Conservation (phyloP, 2,329 filamentous ascomycete genomes). For the Pyricularia pennisetigena region DNA sequence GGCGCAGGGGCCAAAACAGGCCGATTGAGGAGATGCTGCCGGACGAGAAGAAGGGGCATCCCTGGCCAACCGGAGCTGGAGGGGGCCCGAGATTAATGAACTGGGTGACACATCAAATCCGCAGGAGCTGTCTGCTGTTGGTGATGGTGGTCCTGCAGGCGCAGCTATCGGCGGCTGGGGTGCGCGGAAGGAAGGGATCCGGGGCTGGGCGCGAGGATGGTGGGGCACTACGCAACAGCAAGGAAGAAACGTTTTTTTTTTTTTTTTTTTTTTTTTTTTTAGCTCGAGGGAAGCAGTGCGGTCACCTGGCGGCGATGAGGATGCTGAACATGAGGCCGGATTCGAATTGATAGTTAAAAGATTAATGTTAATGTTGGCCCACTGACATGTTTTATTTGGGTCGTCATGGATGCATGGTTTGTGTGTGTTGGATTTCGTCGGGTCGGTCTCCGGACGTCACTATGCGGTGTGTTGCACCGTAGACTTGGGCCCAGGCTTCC, state of each 20-base stretch:
- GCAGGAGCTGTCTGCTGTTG: not conserved
- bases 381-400: not conserved
- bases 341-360: no score
- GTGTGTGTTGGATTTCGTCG: not conserved
- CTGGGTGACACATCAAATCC: not conserved
- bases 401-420: not conserved
- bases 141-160: not conserved
- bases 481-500: not conserved
- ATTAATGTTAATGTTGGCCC: no score
- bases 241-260: not conserved
- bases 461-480: no score
- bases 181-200: not conserved
- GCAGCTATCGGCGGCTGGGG: not conserved
- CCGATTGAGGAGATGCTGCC: not conserved
- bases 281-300: conserved; percentile 1
- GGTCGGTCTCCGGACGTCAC: not conserved
- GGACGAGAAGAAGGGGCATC: not conserved
- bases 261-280: conserved; percentile 5
- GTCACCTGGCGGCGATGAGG: not conserved
- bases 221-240: not conserved
- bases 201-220: not conserved
- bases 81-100: not conserved
- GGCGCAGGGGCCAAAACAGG: not conserved
- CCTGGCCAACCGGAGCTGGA: conserved; percentile 2
- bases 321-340: not conserved